phyloP scores from a whole-genome alignment of 495 filamentous ascomycete genomes.

The Penicillium steckii region DNA sequence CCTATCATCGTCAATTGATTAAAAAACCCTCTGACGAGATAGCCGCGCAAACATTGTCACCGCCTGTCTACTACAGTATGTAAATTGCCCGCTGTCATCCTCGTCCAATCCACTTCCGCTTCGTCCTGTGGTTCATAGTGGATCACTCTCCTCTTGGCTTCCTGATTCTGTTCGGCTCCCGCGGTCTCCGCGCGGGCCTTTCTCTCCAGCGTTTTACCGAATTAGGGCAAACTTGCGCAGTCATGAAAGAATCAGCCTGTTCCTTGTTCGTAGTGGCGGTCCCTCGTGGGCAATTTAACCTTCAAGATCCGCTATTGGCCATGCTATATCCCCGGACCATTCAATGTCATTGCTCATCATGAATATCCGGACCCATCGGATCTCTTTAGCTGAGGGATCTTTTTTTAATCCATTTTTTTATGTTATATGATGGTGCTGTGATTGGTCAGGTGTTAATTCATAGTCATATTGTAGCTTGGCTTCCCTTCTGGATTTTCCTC shows the following conservation, averaged over 20 bases:
- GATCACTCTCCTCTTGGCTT: conserved; percentile 25
- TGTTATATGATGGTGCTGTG: not conserved
- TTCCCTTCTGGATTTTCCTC: conserved; percentile 19
- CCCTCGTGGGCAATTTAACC: conserved; percentile 2
- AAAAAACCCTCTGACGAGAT: not conserved
- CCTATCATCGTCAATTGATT: not conserved
- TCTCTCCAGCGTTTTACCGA: conserved; percentile 20
- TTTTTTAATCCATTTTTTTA: not conserved
- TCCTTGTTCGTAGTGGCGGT: not conserved
- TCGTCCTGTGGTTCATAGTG: conserved; percentile 1
- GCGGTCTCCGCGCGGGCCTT: conserved; percentile 15
- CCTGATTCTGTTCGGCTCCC: conserved; percentile 16
- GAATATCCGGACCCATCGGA: conserved; percentile 4
- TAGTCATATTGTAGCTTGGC: conserved; percentile 26
- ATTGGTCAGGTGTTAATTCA: conserved; percentile 5
- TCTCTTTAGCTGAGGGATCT: conserved; percentile 2
- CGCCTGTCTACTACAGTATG: not conserved
- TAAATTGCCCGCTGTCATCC: too few relatives aligned
- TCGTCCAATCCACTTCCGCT: not conserved
- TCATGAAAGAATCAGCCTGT: not conserved
- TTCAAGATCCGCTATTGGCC: not conserved
- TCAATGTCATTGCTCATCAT: not conserved
- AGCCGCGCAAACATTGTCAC: not conserved
- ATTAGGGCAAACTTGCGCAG: conserved; percentile 21
- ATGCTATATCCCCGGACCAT: not conserved